Conservation (phyloP, 371 early-diverging fungal species). For the Mucor saturninus region DNA sequence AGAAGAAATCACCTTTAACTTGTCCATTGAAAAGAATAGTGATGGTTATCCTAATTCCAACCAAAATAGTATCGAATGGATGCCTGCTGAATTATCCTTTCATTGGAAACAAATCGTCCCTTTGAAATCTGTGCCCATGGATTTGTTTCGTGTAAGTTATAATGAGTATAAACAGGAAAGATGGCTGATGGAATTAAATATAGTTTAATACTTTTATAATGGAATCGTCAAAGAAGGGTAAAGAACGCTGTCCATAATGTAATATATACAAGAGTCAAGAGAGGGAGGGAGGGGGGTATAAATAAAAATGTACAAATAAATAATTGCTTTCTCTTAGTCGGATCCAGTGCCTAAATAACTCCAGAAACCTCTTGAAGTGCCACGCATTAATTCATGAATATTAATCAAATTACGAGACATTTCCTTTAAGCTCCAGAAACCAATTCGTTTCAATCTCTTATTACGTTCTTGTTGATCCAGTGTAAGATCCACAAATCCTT, state of each 20-base stretch:
- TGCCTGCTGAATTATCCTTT: conserved; percentile 43
- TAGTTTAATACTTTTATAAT: conserved; percentile 24
- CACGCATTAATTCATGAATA: conserved; percentile 82
- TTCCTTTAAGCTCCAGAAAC: conserved; percentile 85
- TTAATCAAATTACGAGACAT: conserved; percentile 73
- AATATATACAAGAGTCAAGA: neutral
- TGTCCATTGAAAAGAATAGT: conserved; percentile 46
- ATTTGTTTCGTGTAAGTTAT: conserved; percentile 29
- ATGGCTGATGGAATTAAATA: neutral
- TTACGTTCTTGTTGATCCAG: conserved; percentile 86
- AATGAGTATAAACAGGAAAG: conserved; percentile 27
- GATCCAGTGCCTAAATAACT: conserved; percentile 57
- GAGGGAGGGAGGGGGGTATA: neutral
- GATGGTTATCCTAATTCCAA: conserved; percentile 19
- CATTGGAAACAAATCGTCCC: conserved; percentile 38
- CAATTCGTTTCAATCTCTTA: conserved; percentile 83
- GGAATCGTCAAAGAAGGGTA: conserved; percentile 7
- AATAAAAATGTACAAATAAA: neutral
- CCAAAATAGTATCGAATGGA: conserved; percentile 34
- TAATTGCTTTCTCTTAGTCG: neutral
- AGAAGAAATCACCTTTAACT: conserved; percentile 37
- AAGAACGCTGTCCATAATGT: conserved; percentile 13
- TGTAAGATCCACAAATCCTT: conserved; percentile 78
- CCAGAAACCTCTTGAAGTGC: conserved; percentile 79
- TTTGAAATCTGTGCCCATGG: conserved; percentile 48